phyloP scores from a whole-genome alignment of 768 basidiomycete species.

The Pholiota conissans region DNA sequence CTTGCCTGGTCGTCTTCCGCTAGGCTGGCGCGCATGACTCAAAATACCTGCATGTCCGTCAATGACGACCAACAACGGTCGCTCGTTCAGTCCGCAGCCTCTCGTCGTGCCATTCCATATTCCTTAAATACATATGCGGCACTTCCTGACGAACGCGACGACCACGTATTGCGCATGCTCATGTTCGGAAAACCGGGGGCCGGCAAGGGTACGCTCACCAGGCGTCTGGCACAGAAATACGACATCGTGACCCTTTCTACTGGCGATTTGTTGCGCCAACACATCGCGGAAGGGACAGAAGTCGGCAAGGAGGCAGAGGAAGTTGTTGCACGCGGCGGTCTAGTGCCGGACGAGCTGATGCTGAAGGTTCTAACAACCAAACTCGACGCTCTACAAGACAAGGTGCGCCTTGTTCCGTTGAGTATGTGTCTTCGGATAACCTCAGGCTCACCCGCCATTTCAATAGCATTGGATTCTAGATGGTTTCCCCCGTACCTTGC shows the following conservation, averaged over 20 bases:
- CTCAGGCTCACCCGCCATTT: background rate
- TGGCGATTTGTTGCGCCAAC: slow-evolving; percentile 83
- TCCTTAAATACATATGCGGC: slow-evolving; percentile 44
- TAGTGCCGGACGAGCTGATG: slow-evolving; percentile 81
- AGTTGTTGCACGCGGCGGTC: slow-evolving; percentile 75
- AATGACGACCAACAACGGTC: slow-evolving; percentile 18
- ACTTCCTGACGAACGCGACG: slow-evolving; percentile 38
- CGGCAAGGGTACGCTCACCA: slow-evolving; percentile 83
- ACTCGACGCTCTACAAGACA: slow-evolving; percentile 63
- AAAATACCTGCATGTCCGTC: slow-evolving; percentile 14
- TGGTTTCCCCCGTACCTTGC: slow-evolving; percentile 87
- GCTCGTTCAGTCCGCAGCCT: slow-evolving; percentile 29
- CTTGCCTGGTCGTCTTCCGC: slow-evolving; percentile 13
- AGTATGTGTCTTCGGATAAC: background rate
- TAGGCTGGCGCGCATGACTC: slow-evolving; percentile 9
- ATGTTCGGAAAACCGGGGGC: slow-evolving; percentile 84
- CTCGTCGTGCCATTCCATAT: slow-evolving; percentile 49
- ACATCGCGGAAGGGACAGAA: slow-evolving; percentile 75
- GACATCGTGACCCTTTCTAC: slow-evolving; percentile 77
- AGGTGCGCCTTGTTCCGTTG: slow-evolving; percentile 38
- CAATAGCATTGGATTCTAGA: slow-evolving; percentile 87
- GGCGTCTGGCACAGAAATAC: slow-evolving; percentile 76
- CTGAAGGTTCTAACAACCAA: slow-evolving; percentile 74
- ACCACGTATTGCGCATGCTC: slow-evolving; percentile 57
- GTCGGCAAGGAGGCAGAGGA: slow-evolving; percentile 74